phyloP scores from a whole-genome alignment of 129 eudicot genomes.

The Flaveria brownii region DNA sequence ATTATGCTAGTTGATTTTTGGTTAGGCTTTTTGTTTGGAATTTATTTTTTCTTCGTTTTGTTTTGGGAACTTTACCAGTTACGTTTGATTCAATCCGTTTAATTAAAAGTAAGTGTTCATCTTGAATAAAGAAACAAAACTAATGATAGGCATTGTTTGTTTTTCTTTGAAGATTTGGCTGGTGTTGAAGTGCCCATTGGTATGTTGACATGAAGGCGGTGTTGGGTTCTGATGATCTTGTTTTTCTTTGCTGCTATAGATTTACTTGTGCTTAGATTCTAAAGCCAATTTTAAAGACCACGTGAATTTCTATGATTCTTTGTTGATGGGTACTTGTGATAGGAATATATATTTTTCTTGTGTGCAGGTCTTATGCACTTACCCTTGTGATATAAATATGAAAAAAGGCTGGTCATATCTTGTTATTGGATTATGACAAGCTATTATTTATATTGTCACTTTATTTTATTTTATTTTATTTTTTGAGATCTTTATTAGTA shows the following conservation, averaged over 20 bases:
- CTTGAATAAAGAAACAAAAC: background rate
- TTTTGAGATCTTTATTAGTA: too few species aligned
- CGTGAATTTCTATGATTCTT: background rate
- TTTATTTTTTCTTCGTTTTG: too few species aligned
- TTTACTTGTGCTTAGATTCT: too few species aligned
- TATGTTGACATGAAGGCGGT: background rate
- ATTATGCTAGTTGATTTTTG: background rate
- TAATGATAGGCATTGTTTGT: background rate
- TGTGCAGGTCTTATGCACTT: background rate
- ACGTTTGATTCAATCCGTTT: background rate
- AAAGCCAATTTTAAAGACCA: background rate
- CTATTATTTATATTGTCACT: background rate
- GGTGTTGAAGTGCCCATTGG: background rate
- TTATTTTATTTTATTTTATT: too few species aligned
- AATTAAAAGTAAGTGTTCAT: background rate
- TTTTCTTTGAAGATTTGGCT: background rate
- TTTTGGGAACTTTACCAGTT: background rate
- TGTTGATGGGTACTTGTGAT: background rate
- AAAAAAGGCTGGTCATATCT: background rate
- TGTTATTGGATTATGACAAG: background rate
- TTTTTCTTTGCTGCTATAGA: too few species aligned
- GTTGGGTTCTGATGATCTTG: background rate
- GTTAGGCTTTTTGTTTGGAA: background rate
- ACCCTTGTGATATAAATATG: background rate
- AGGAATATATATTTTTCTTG: background rate